These are phyloP conservation scores for Astrocystis sublimbata DNA, from an alignment of 495 filamentous ascomycete genomes.

Conservation along the genomic window DNA sequence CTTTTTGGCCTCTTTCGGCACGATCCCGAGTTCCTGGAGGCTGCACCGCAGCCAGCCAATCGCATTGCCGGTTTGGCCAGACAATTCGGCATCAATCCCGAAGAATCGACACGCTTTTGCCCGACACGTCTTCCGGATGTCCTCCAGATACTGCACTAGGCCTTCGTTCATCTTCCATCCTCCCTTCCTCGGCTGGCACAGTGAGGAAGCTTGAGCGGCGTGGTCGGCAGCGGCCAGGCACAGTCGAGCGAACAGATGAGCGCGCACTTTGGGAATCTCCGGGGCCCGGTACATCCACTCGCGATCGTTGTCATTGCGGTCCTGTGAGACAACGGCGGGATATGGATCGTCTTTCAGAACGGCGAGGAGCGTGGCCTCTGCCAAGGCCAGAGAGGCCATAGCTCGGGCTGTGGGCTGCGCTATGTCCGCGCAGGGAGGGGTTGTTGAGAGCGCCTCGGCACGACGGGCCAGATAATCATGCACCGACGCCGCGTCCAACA, in stretches of 20 bases:
- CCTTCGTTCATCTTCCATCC: constrained; percentile 58
- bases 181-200: constrained; percentile 41
- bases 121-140: constrained; percentile 68
- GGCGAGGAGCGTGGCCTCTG: constrained; percentile 85
- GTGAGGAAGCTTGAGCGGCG: constrained; percentile 58
- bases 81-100: constrained; percentile 81
- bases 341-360: constrained; percentile 95
- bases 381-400: constrained; percentile 70
- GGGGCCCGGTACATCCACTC: constrained; percentile 93
- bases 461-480: constrained; percentile 65
- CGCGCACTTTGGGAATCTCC: constrained; percentile 83
- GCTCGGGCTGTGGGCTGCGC: constrained; percentile 65
- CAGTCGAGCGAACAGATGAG: constrained; percentile 79
- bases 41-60: constrained; percentile 83
- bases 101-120: constrained; percentile 89
- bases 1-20: constrained; percentile 45
- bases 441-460: constrained; percentile 31
- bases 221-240: constrained; percentile 79
- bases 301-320: constrained; percentile 73
- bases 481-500: constrained; percentile 78
- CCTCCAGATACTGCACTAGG: constrained; percentile 69
- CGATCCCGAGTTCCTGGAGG: constrained; percentile 66
- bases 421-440: constrained; percentile 59
- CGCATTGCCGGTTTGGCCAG: constrained; percentile 74
- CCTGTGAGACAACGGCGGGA: constrained; percentile 71